phyloP scores from a whole-genome alignment of 73 alveolate genomes.

The Diophrys sp. region DNA sequence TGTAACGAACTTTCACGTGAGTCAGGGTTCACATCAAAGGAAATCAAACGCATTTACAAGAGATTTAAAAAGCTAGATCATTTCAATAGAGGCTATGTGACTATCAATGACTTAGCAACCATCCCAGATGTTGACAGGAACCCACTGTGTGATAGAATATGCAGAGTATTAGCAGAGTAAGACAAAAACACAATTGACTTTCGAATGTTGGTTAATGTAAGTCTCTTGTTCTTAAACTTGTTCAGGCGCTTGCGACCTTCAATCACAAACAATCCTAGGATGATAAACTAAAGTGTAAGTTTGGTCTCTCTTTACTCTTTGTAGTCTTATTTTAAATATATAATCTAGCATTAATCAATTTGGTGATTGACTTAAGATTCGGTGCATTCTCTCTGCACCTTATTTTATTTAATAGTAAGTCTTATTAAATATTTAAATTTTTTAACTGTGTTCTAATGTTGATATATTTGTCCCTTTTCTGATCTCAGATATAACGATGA shows the following conservation, averaged over 20 bases:
- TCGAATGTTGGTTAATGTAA: slow-evolving; percentile 54
- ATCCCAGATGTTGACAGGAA: slow-evolving; percentile 81
- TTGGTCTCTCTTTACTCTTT: too few relatives aligned
- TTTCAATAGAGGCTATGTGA: slow-evolving; percentile 71
- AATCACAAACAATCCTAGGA: slow-evolving; percentile 56
- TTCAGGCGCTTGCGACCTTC: slow-evolving; percentile 61
- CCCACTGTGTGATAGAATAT: slow-evolving; percentile 77
- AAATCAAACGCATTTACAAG: slow-evolving; percentile 66
- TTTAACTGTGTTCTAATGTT: too few relatives aligned
- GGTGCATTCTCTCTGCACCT: too few relatives aligned
- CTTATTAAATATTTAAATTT: too few relatives aligned
- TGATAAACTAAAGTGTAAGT: slow-evolving; percentile 52
- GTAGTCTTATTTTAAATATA: too few relatives aligned
- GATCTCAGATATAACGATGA: too few relatives aligned
- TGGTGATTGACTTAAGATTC: too few relatives aligned
- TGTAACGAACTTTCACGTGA: slow-evolving; percentile 34
- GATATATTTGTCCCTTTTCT: too few relatives aligned
- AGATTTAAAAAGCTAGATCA: slow-evolving; percentile 63
- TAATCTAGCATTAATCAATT: too few relatives aligned
- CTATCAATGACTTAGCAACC: slow-evolving; percentile 67
- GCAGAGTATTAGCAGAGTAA: slow-evolving; percentile 53
- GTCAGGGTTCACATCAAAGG: slow-evolving; percentile 56
- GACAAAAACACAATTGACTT: slow-evolving; percentile 69
- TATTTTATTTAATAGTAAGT: too few relatives aligned
- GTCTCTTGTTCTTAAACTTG: not conserved